Base-by-base conservation (phyloP, 1,284 basidiomycete genomes). In the Somion occarium region DNA sequence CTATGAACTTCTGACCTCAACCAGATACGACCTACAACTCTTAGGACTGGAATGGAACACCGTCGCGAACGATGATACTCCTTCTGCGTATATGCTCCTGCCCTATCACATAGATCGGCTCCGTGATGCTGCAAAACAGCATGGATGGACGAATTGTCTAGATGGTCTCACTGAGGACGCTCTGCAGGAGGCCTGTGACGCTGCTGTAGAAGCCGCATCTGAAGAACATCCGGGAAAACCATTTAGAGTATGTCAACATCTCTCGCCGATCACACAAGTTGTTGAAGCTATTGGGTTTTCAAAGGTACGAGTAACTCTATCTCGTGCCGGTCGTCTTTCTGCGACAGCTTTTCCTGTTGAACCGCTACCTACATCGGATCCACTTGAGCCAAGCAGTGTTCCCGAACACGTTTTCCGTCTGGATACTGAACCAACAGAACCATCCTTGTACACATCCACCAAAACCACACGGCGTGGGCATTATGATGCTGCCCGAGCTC, bases 391-490 rank as follows among this genome's bases (percentile, higher is more conserved):
- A n/a, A 18, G 30, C 20, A 25, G 38, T 9, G 39, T 38, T 7
- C 49, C 56, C 9, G 20, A 24, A 18, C 23, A 49, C 48, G 49
- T 57, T 38, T 58, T 88, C 44, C 69, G 70, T 50, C 54, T 87
- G 44, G 88, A 90, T 64, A 71, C 69, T 1, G 61, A 71, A 51
- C 65, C 78, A 3, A 85, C 82, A 1, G 63, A 72, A 5, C 67
- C 75, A 0, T 81, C 81, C 11, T 53, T 76, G 15, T 85, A 83
- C 61, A 84, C 84, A 0, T 60, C 63, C 26, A 83, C 84, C 43
- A 91, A 91, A 65, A 91, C 88, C 0, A 88, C 87, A 1, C 54
- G 73, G 26, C 75, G 88, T 44, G 54, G 62, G 7, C 64, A 73
- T 23, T 91, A 90, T 58, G 72, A 82, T 37, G 71, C 72, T 23